Percentiles rank a stretch among this genome's conserved stretches.
These are phyloP conservation scores for Babesia ovata DNA, from an alignment of 169 alveolate genomes.

Conservation along the genomic window DNA sequence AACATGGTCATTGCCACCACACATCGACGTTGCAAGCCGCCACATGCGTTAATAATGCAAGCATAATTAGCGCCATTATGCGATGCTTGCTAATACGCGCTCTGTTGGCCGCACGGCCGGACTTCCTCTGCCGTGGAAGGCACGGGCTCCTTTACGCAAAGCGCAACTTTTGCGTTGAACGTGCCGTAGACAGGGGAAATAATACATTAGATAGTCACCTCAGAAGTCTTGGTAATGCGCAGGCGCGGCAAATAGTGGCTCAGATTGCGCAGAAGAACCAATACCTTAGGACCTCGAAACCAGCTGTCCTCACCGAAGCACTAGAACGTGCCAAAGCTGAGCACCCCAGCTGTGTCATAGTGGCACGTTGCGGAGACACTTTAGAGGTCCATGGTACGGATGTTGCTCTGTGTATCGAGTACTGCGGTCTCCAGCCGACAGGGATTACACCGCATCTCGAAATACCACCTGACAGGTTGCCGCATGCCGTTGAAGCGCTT, in stretches of 20 bases:
- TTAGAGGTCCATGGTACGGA: slow-evolving; percentile 78
- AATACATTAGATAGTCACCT: not conserved
- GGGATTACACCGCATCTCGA: slow-evolving; percentile 52
- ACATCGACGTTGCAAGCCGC: not conserved
- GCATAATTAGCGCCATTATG: not conserved
- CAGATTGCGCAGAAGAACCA: slow-evolving; percentile 17
- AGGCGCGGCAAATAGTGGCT: slow-evolving; percentile 18
- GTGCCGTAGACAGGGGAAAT: not conserved
- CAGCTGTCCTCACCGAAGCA: slow-evolving; percentile 34
- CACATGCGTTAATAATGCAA: not conserved
- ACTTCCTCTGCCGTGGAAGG: not conserved
- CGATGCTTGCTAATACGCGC: not conserved
- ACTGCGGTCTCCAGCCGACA: slow-evolving; percentile 31
- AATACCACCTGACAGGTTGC: slow-evolving; percentile 18
- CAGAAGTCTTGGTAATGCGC: not conserved
- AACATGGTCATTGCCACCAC: too few relatives aligned
- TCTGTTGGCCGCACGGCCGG: not conserved
- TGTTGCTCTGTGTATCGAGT: slow-evolving; percentile 71
- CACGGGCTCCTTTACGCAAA: not conserved
- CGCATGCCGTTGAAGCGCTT: slow-evolving; percentile 4
- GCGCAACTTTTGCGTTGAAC: not conserved
- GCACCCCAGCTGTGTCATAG: slow-evolving; percentile 65
- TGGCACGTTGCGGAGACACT: slow-evolving; percentile 61
- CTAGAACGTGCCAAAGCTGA: slow-evolving; percentile 63
- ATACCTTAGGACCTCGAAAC: slow-evolving; percentile 8